Evolutionary conservation across 805 yeast species (phyloP).

Genomic region (Candida argentea): DNA sequence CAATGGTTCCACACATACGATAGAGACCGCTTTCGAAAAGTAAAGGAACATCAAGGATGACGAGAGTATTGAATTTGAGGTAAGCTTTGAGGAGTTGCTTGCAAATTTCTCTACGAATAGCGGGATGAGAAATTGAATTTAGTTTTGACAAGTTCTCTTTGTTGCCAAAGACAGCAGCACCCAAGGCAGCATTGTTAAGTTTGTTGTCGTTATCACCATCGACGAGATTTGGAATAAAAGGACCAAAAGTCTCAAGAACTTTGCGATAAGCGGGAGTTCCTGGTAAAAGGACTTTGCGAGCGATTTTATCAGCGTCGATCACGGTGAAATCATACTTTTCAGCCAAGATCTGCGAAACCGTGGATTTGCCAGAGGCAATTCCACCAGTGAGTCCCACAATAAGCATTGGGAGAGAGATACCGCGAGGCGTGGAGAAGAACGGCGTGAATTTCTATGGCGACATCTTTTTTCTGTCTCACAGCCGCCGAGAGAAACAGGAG

Average conservation of each 20-base stretch:
- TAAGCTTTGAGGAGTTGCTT: conserved; percentile 48
- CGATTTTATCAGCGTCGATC: conserved; percentile 87
- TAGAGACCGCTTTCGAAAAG: conserved; percentile 74
- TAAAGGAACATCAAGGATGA: conserved; percentile 82
- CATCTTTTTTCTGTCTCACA: too few relatives aligned
- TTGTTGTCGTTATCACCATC: conserved; percentile 37
- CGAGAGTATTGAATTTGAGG: conserved; percentile 45
- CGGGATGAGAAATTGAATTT: conserved; percentile 82
- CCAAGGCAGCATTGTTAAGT: conserved; percentile 67
- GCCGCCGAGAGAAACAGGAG: too few relatives aligned
- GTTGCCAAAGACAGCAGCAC: conserved; percentile 68
- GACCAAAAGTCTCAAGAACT: conserved; percentile 53
- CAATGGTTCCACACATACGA: conserved; percentile 54
- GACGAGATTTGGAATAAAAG: too few relatives aligned
- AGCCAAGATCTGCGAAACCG: conserved; percentile 57
- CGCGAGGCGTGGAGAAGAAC: too few relatives aligned
- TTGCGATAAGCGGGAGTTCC: conserved; percentile 60
- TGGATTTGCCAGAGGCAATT: conserved; percentile 93
- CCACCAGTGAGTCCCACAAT: conserved; percentile 96
- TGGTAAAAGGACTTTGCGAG: conserved; percentile 77
- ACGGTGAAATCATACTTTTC: conserved; percentile 46
- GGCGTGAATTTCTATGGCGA: too few relatives aligned
- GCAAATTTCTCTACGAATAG: conserved; percentile 60
- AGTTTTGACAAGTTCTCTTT: conserved; percentile 46
- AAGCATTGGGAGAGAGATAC: conserved; percentile 64